These are phyloP conservation scores for Circinella umbellata DNA, from an alignment of 371 early-diverging fungal genomes.

Conservation along the genomic window DNA sequence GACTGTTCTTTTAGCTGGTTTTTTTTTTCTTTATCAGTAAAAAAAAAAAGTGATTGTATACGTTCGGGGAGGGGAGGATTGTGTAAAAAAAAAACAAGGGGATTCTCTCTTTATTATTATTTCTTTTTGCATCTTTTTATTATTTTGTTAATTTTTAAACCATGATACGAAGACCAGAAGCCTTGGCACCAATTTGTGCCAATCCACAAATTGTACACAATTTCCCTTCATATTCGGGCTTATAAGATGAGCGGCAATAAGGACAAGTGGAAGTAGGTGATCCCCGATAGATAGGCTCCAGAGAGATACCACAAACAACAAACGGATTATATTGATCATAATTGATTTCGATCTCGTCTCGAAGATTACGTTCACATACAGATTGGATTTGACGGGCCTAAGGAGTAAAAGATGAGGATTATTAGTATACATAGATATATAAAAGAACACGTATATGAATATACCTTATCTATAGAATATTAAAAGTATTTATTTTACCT, in stretches of 20 bases:
- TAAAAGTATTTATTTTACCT: slow-evolving; percentile 20
- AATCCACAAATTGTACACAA: slow-evolving; percentile 88
- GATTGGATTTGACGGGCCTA: slow-evolving; percentile 80
- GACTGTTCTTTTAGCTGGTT: too few relatives aligned
- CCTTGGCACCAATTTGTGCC: slow-evolving; percentile 62
- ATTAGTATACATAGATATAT: not conserved
- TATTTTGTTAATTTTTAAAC: slow-evolving; percentile 22
- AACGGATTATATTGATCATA: slow-evolving; percentile 95
- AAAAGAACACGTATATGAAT: too few relatives aligned
- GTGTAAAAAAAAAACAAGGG: too few relatives aligned
- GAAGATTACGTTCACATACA: slow-evolving; percentile 76
- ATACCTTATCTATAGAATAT: too few relatives aligned
- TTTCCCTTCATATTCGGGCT: slow-evolving; percentile 76
- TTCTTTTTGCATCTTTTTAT: not conserved
- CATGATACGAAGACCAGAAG: slow-evolving; percentile 46
- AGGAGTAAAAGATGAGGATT: not conserved
- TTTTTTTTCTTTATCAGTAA: too few relatives aligned
- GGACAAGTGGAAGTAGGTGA: slow-evolving; percentile 79
- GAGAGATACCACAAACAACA: slow-evolving; percentile 79
- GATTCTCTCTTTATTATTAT: not conserved
- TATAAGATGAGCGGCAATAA: slow-evolving; percentile 87
- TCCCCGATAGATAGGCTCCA: slow-evolving; percentile 87
- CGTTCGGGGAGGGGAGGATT: too few relatives aligned
- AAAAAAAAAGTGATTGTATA: too few relatives aligned
- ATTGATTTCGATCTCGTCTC: slow-evolving; percentile 81